Conservation (phyloP, 2,329 filamentous ascomycete species). For the Xylariaceae sp. region DNA sequence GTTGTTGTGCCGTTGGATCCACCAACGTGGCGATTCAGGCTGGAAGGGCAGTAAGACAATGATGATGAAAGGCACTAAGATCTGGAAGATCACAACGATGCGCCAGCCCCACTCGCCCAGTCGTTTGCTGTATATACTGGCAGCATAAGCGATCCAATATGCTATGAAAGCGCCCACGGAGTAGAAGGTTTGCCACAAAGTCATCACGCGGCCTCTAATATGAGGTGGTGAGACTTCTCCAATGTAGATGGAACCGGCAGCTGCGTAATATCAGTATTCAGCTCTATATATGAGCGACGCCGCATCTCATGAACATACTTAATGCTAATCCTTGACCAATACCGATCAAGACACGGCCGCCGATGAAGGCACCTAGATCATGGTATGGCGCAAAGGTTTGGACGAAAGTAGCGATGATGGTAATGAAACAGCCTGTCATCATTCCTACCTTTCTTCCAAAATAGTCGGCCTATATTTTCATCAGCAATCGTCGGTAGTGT, state of each 20-base stretch:
- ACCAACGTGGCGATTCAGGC: constrained; percentile 66
- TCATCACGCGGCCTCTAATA: constrained; percentile 65
- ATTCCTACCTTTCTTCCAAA: constrained; percentile 63
- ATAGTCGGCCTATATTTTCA: constrained; percentile 43
- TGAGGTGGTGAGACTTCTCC: constrained; percentile 61
- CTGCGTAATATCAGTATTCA: no score
- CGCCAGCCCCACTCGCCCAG: constrained; percentile 72
- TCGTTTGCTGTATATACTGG: constrained; percentile 47
- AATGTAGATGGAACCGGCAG: constrained; percentile 67
- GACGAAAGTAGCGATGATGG: constrained; percentile 65
- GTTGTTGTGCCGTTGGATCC: constrained; percentile 57
- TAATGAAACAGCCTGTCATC: constrained; percentile 59
- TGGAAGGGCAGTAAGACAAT: constrained; percentile 60
- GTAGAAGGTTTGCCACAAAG: constrained; percentile 67
- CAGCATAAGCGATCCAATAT: constrained; percentile 63
- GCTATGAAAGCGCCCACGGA: constrained; percentile 62
- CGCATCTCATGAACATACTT: constrained; percentile 36
- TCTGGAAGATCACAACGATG: constrained; percentile 69
- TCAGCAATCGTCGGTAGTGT: background rate
- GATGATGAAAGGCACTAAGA: constrained; percentile 62
- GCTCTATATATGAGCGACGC: no score
- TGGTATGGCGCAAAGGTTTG: constrained; percentile 60
- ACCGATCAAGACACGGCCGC: constrained; percentile 64
- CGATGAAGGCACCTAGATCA: constrained; percentile 63
- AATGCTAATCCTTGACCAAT: constrained; percentile 66